Evolutionary conservation across 2,329 filamentous ascomycete genomes (phyloP).

Genomic region (Pseudodiploospora longispora): DNA sequence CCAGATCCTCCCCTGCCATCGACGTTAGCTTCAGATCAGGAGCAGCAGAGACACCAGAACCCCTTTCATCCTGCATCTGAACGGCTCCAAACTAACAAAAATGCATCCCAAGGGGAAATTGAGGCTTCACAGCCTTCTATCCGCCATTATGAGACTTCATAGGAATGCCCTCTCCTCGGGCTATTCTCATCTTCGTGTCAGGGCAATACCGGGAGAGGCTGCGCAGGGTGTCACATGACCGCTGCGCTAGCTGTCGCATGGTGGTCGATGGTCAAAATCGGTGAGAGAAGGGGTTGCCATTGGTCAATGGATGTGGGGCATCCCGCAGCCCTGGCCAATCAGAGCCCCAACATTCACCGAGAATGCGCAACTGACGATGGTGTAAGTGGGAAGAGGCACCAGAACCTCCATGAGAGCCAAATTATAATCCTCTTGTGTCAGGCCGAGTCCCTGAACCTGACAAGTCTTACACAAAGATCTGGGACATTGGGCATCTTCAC

Average conservation of each 20-base stretch:
- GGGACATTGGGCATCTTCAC: conserved; percentile 32
- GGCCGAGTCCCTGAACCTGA: conserved; percentile 29
- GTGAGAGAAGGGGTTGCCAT: conserved; percentile 22
- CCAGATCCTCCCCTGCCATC: too few relatives aligned
- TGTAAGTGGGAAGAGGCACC: conserved; percentile 27
- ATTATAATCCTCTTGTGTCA: conserved; percentile 33
- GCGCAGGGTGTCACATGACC: conserved; percentile 14
- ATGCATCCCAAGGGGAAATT: too few relatives aligned
- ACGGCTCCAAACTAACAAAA: too few relatives aligned
- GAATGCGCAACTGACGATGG: conserved; percentile 24
- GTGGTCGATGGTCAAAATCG: conserved; percentile 18
- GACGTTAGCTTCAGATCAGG: too few relatives aligned
- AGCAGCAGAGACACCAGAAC: too few relatives aligned
- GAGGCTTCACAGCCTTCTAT: too few relatives aligned
- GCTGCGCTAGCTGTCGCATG: conserved; percentile 2
- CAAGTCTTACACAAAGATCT: conserved; percentile 31
- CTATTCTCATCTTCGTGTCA: too few relatives aligned
- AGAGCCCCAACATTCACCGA: conserved; percentile 19
- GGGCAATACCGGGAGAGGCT: too few relatives aligned
- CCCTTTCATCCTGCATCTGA: too few relatives aligned
- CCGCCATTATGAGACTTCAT: too few relatives aligned
- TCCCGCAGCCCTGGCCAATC: conserved; percentile 18
- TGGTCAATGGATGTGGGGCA: conserved; percentile 17
- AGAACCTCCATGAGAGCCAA: conserved; percentile 28
- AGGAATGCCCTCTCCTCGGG: too few relatives aligned